Evolutionary conservation across 2,329 filamentous ascomycete genomes (phyloP), one percentile per base, ranked within the genome.

Genomic region (Penicillium sp.): DNA sequence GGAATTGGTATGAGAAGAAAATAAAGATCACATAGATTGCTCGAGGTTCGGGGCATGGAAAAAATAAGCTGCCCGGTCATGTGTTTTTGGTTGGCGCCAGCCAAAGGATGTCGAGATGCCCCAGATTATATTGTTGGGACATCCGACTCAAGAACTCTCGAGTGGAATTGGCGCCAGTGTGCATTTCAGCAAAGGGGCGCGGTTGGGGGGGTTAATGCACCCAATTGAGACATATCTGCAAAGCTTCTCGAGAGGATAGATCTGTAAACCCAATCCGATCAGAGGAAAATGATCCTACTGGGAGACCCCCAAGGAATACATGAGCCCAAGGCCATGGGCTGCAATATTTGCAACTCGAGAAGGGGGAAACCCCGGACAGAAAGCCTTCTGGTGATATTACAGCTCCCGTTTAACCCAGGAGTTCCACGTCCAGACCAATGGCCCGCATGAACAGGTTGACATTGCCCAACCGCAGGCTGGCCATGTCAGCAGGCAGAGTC

Each of bases 381-480:
- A n/a, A 30, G 26, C 26, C 22, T 26, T 17, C 35, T 7, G 13
- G 33, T 30, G 17, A 44, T 44, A 44, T 24, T 12, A 40, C 37
- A 19, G 22, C 19, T n/a, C 19, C 19, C 15, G 26, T 66, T 82
- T 80, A 88, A 69, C 85, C 85, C 66, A 89, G 82, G 70, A 89
- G 77, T 68, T 97, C 95, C 55, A 99, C 95, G 81, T 99, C 95
- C 75, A 99, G 85, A n/a, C 95, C 95, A 78, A 99, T 97, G 59
- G 94, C 95, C 73, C 93, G 90, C 93, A 99, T 97, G 78, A 99
- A 99, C 59, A 99, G 82, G 76, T 99, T 99, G 69, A 99, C 95
- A 74, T 97, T 97, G 61, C 90, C 89, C 61, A 97, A 83, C 62
- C 94, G 89, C 75, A 92, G 89, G 63, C 88, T 88, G 13, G 91